Base-by-base conservation (phyloP, 169 alveolate genomes). In the Eimeria acervulina region DNA sequence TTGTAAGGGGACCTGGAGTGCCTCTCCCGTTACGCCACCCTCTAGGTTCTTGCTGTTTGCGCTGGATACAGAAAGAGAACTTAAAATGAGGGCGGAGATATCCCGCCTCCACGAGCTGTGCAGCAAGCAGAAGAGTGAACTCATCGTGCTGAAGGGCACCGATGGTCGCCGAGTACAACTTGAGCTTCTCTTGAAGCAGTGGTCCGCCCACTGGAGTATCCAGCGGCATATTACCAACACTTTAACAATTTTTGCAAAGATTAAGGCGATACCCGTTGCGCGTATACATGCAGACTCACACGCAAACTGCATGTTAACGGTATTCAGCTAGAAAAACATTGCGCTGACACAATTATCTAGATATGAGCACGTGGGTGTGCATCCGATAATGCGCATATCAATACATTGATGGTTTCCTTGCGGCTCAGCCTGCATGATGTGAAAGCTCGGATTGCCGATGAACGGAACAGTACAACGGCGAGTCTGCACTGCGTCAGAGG, bases 101-200 rank as follows among this genome's bases (percentile, higher is more conserved):
- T 87, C 93, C 80, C 93, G 93, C 42, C 70, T 87, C 38, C 93
- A 52, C 21, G 78, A 33, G 17, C 93, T 87, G 19, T 87, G 93
- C 93, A 87, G 33, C 8, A 87, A 61, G 63, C 93, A 87, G 44
- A 87, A 61, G 83, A 28, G 83, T 36, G 93, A 87, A 61, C 93
- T 87, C 28, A 55, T 61, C 42, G 33, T 87, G 5, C 23, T 87
- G 63, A 87, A n/a, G 42, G 93, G 61, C 47, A 59, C 93, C 40
- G 93, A 87, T 36, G 81, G 93, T 61, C 93, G 93, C 28, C 93
- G 93, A 38, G 80, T 87, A 70, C 83, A 87, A 19, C 93, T 87
- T 23, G 93, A 87, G 83, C 63, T 87, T 55, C 63, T 87, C 33
- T 87, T 87, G 93, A 87, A 61, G 63, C 93, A 87, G 36, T 87